Conservation (phyloP, 2,329 filamentous ascomycete species). For the Aspergillus sergii region DNA sequence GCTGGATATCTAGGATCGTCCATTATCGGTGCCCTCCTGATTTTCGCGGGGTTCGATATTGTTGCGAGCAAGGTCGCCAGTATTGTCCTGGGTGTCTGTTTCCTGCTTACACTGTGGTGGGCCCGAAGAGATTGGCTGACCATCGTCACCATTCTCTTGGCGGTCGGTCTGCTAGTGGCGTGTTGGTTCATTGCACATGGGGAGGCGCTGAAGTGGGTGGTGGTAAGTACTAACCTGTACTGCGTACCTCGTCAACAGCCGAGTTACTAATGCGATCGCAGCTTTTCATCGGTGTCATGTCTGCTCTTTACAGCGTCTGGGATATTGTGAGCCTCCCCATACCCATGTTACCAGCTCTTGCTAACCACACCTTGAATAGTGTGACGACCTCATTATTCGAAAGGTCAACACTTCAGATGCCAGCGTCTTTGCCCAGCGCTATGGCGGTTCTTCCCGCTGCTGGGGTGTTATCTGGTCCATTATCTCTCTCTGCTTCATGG, state of each 20-base stretch:
- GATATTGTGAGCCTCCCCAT: slow-evolving; percentile 62
- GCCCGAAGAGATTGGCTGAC: slow-evolving; percentile 77
- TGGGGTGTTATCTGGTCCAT: slow-evolving; percentile 81
- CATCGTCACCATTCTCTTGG: slow-evolving; percentile 68
- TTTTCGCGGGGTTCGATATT: slow-evolving; percentile 80
- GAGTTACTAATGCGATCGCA: slow-evolving; percentile 24
- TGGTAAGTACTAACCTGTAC: slow-evolving; percentile 48
- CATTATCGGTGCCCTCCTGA: slow-evolving; percentile 74
- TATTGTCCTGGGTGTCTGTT: slow-evolving; percentile 71
- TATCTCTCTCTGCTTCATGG: slow-evolving; percentile 72
- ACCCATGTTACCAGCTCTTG: slow-evolving; percentile 1
- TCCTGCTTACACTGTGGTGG: slow-evolving; percentile 81
- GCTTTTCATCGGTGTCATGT: slow-evolving; percentile 83
- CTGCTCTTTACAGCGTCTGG: slow-evolving; percentile 77
- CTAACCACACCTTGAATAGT: slow-evolving; percentile 43
- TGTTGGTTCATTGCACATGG: slow-evolving; percentile 82
- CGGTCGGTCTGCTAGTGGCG: slow-evolving; percentile 69
- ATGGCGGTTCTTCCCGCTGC: slow-evolving; percentile 77
- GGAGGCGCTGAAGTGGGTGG: slow-evolving; percentile 71
- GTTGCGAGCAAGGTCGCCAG: slow-evolving; percentile 79
- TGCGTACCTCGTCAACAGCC: too few species aligned
- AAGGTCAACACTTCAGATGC: slow-evolving; percentile 81
- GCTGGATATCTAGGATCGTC: slow-evolving; percentile 78
- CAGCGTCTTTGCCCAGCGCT: slow-evolving; percentile 75
- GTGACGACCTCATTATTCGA: slow-evolving; percentile 76